Base-by-base conservation (phyloP, 108 stramenopile genomes). In the Skeletonema tropicum region DNA sequence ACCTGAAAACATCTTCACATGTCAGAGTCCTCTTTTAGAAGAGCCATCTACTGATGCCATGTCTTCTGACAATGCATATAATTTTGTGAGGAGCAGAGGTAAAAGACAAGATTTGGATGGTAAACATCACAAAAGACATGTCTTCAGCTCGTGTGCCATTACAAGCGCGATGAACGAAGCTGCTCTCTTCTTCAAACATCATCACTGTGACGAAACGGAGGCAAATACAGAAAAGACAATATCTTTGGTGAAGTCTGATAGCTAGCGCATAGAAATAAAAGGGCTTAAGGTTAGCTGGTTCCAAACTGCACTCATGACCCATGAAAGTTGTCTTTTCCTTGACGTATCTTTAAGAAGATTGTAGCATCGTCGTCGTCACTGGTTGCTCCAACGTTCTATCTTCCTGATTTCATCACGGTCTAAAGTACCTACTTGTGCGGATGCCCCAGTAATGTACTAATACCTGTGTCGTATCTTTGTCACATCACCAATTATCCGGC, bases 121-220 rank as follows among this genome's bases (percentile, higher is more conserved):
- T n/a, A 76, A 86, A 21, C 61, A 71, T 57, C 83, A 66, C 38
- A 83, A 89, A 57, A 68, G 87, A 41, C 66, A 89, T 30, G 88
- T 77, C 9, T 95, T 92, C 63, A 85, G 88, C 70, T 60, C 92
- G 10, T 96, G 95, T 76, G 68, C 66, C 12, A 80, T 94, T 68
- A 92, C 88, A 39, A 71, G 66, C n/a, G 75, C 82, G 21, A 68
- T 96, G 63, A 96, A 96, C 63, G 89, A 86, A 73, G 92, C 90
- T 32, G 86, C 86, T 3, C 79, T 81, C 14, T 93, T 83, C 62
- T 96, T 81, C 83, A 96, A 96, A 68, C 45, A 90, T 29, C 82
- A 92, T 49, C 88, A 93, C 66, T 96, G 95, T 67, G 78, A 89
- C 12, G 57, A 68, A 21, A 65, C 49, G 25, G 74, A 57, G 6